Evolutionary conservation across 2,329 filamentous ascomycete genomes (phyloP), one percentile per base, ranked within the genome.

Genomic region (Rhytidhysteron rufulum): DNA sequence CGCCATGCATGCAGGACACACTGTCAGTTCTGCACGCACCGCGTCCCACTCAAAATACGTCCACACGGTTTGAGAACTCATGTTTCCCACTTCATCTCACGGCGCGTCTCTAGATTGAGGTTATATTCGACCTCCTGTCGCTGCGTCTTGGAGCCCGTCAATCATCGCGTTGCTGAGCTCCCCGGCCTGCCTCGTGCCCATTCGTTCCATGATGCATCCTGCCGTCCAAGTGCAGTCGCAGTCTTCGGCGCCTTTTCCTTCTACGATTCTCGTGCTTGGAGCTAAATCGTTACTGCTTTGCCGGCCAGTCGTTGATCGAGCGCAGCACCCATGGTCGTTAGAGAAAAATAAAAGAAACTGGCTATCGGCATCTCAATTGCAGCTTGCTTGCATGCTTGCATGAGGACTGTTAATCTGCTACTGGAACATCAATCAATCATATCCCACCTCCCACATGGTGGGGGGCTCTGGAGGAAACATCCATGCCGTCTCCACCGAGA

Each of bases 11-110:
- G 37, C 42, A 46, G 19, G 34, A 25, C 20, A 18, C 40, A 51
- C 50, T 59, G 57, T 58, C 53, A 55, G 31, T 39, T 42, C 48
- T 55, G 51, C 53, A 54, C 51, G 50, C 50, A 47, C 45, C 48
- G 52, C 53, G 49, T 49, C 43, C 53, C 52, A 52, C 54, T 47
- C 45, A 35, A 41, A 32, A n/a, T n/a, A n/a, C n/a, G n/a, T 34
- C 22, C 29, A 42, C 20, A 31, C 21, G 38, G 29, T 27, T 45
- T 40, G 41, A 45, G 50, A 54, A 58, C 54, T 47, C 45, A 46
- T 45, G 49, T 51, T 57, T 57, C 53, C 53, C 48, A 44, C 48
- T 54, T 58, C 53, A 55, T 54, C 49, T 51, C 42, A 40, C 37
- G 43, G 37, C 55, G 55, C 58, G 48, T 48, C 33, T 24, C 45